phyloP scores from a whole-genome alignment of 75 land plant genomes.

The Gnetum montanum region DNA sequence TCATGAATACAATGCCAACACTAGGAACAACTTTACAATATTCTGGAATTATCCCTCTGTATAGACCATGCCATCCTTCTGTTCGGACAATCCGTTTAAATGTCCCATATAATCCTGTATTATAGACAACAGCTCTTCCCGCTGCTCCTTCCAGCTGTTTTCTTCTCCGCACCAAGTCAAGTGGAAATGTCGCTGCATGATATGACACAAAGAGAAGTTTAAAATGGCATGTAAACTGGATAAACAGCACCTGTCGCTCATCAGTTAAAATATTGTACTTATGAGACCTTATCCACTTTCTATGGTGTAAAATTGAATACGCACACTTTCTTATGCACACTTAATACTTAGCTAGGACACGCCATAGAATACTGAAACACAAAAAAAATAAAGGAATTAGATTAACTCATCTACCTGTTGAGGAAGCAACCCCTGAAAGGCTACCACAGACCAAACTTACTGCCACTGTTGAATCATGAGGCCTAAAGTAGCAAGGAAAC shows the following conservation, averaged over 20 bases:
- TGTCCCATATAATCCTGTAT: constrained; percentile 54
- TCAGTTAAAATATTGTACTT: no score
- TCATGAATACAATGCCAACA: constrained; percentile 92
- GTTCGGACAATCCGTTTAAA: constrained; percentile 44
- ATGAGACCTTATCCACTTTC: no score
- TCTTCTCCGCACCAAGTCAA: constrained; percentile 79
- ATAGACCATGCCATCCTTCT: constrained; percentile 68
- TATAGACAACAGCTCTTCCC: constrained; percentile 67
- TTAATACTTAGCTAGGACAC: no score
- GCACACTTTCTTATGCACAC: no score
- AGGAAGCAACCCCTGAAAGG: constrained; percentile 88
- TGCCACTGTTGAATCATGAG: constrained; percentile 47
- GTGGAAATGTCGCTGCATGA: constrained; percentile 69
- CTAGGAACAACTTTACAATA: constrained; percentile 89
- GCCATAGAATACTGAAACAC: no score
- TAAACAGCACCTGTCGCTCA: no score
- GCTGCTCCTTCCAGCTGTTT: constrained; percentile 90
- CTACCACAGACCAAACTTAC: constrained; percentile 89
- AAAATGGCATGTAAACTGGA: neutral
- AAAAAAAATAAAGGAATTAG: no score
- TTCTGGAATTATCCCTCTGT: constrained; percentile 88
- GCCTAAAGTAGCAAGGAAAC: constrained; percentile 35
- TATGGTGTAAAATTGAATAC: no score
- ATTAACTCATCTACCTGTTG: constrained; percentile 66
- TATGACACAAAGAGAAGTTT: no score